These are phyloP conservation scores for Ogataea nakhonphanomensis DNA, from an alignment of 805 yeast species.

Conservation along the genomic window DNA sequence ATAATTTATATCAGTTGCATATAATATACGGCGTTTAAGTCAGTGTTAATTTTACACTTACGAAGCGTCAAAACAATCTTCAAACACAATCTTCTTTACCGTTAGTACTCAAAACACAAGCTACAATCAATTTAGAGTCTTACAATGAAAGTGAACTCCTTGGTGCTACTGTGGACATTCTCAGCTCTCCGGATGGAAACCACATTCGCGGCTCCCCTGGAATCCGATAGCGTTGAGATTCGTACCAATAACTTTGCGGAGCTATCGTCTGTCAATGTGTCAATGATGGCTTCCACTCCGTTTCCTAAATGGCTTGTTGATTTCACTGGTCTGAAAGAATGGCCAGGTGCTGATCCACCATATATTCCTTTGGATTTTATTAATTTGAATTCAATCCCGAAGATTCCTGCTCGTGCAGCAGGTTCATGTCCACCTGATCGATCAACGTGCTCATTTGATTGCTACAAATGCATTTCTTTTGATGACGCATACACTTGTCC, in stretches of 20 bases:
- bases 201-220: conserved; percentile 4
- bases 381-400: conserved; percentile 52
- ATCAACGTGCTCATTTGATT: conserved; percentile 77
- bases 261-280: conserved; percentile 21
- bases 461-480: conserved; percentile 68
- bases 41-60: not conserved
- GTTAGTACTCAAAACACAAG: no score
- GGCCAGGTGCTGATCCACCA: conserved; percentile 92
- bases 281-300: conserved; percentile 26
- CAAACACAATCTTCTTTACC: no score
- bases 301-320: conserved; percentile 79
- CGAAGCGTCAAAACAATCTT: no score
- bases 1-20: conserved; percentile 1
- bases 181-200: not conserved
- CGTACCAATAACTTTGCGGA: conserved; percentile 9
- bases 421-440: conserved; percentile 58
- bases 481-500: conserved; percentile 81
- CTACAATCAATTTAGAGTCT: no score
- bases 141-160: no score
- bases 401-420: conserved; percentile 44
- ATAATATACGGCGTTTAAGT: conserved; percentile 4
- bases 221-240: not conserved
- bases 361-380: conserved; percentile 77
- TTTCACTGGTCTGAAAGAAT: conserved; percentile 65
- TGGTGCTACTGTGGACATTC: no score